Conservation (phyloP, 108 stramenopile genomes). For the Nitzschia sp. region DNA sequence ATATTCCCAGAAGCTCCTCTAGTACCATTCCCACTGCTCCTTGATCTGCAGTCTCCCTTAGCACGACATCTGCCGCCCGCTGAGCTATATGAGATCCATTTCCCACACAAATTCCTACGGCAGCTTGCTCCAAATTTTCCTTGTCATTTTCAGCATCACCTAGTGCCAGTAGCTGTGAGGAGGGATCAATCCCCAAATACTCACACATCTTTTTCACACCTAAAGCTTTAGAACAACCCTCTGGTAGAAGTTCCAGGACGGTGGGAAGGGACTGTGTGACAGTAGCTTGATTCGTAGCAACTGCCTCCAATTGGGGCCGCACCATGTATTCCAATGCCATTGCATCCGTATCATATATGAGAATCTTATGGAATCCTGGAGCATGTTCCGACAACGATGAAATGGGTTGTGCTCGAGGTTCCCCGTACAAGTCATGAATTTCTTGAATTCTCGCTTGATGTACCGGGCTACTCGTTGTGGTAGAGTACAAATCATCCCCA, state of each 20-base stretch:
- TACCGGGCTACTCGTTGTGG: constrained; percentile 14
- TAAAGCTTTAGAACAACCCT: constrained; percentile 82
- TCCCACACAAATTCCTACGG: constrained; percentile 83
- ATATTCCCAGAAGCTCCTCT: constrained; percentile 36
- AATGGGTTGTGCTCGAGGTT: constrained; percentile 62
- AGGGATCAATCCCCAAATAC: constrained; percentile 66
- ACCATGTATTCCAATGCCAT: constrained; percentile 49
- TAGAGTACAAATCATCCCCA: constrained; percentile 77
- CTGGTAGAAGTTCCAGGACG: constrained; percentile 89
- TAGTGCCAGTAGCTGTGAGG: constrained; percentile 66
- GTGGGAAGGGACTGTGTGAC: constrained; percentile 87
- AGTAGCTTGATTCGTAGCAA: constrained; percentile 56
- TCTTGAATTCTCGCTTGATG: constrained; percentile 27
- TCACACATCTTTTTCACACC: constrained; percentile 84
- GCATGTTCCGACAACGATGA: constrained; percentile 37
- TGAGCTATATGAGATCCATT: constrained; percentile 74
- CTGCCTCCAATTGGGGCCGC: constrained; percentile 66
- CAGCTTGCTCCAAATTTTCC: constrained; percentile 75
- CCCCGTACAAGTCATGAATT: constrained; percentile 75
- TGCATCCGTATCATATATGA: constrained; percentile 73
- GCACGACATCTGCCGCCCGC: constrained; percentile 75
- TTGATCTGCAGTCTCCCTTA: constrained; percentile 76
- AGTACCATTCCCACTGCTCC: constrained; percentile 92
- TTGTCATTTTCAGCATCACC: constrained; percentile 96
- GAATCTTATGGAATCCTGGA: constrained; percentile 75